A percentile compares a stretch with the other conserved stretches of the same genome.
These are phyloP conservation scores for Avena atlantica DNA, from an alignment of 176 grass and related monocot genomes.

Conservation along the genomic window DNA sequence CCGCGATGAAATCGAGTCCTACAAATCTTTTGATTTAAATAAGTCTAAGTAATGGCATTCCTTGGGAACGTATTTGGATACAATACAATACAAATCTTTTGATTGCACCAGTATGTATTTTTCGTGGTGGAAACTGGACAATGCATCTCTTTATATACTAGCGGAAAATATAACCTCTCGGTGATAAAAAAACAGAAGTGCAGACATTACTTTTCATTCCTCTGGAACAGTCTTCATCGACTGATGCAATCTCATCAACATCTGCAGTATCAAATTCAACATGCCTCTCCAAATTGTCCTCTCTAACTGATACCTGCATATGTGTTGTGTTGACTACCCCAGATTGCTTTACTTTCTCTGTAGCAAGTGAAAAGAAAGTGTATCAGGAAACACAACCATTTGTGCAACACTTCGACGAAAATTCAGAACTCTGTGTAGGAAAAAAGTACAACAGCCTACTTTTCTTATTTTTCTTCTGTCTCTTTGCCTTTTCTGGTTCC, in stretches of 20 bases:
- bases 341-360: constrained; percentile 76
- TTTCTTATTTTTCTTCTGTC: constrained; percentile 55
- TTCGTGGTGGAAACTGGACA: neutral
- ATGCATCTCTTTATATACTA: neutral
- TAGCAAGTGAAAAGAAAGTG: constrained; percentile 13
- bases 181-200: constrained; percentile 9
- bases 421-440: constrained; percentile 30
- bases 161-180: neutral
- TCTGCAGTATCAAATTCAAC: constrained; percentile 51
- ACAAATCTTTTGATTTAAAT: constrained; percentile 16
- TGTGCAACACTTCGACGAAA: neutral
- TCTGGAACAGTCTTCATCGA: constrained; percentile 84
- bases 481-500: constrained; percentile 54
- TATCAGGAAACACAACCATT: constrained; percentile 25
- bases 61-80: neutral
- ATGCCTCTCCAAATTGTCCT: constrained; percentile 46
- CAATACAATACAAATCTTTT: neutral
- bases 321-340: constrained; percentile 47
- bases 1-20: neutral
- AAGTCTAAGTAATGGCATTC: neutral
- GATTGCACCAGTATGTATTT: neutral
- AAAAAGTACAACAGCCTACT: constrained; percentile 45
- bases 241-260: constrained; percentile 59
- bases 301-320: constrained; percentile 29
- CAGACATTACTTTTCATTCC: constrained; percentile 90